Evolutionary conservation across 176 grass and related monocot species (phyloP).

Genomic region (Oryza officinalis): DNA sequence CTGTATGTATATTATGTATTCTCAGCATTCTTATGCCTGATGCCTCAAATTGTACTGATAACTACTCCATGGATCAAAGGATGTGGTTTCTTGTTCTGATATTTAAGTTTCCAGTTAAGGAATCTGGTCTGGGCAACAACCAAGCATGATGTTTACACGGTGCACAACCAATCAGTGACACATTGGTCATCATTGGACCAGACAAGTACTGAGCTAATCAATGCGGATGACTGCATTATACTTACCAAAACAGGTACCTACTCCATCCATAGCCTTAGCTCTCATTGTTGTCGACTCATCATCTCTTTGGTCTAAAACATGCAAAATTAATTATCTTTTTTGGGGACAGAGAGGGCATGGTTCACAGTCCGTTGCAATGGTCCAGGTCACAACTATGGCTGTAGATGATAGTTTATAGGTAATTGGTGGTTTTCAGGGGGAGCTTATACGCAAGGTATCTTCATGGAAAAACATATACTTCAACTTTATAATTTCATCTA

Average conservation of each 20-base stretch:
- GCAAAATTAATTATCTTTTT: slow-evolving; percentile 29
- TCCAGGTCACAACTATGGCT: slow-evolving; percentile 88
- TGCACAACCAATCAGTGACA: slow-evolving; percentile 77
- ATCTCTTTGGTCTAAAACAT: slow-evolving; percentile 22
- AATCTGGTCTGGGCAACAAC: slow-evolving; percentile 91
- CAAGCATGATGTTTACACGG: slow-evolving; percentile 94
- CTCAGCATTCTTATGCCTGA: slow-evolving; percentile 13
- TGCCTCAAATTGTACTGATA: neutral
- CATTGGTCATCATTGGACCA: slow-evolving; percentile 82
- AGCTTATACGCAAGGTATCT: slow-evolving; percentile 93
- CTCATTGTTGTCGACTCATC: neutral
- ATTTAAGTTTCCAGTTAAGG: slow-evolving; percentile 62
- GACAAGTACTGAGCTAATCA: slow-evolving; percentile 69
- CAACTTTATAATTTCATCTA: neutral
- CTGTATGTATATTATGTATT: neutral
- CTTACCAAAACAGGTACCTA: slow-evolving; percentile 65
- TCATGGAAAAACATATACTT: neutral
- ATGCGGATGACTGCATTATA: slow-evolving; percentile 62
- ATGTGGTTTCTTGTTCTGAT: slow-evolving; percentile 24
- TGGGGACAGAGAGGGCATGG: slow-evolving; percentile 56
- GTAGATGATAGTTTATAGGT: slow-evolving; percentile 72
- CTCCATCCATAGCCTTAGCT: neutral
- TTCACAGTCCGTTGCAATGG: slow-evolving; percentile 73
- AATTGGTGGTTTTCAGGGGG: slow-evolving; percentile 88
- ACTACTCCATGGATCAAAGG: neutral